Base-by-base conservation (phyloP, 2,329 filamentous ascomycete genomes). In the Aspergillus unguis region DNA sequence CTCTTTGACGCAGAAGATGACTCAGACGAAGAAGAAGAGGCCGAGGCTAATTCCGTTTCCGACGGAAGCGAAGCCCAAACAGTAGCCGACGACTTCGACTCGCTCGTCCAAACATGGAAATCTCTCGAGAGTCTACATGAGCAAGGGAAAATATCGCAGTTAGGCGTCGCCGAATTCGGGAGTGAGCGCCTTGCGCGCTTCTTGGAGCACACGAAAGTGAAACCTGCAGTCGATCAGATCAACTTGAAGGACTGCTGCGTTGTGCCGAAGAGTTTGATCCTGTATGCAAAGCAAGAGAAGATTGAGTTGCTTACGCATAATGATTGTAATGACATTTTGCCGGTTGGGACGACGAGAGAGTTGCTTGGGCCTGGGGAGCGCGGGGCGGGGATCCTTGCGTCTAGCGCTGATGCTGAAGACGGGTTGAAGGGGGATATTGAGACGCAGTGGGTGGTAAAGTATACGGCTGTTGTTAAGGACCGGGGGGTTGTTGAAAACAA, bases 401-500 rank as follows among this genome's bases (percentile, higher is more conserved):
- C 83, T 83, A 33, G 66, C 73, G n/a, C 76, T 79, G 6, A 72
- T 77, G 25, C 68, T 68, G 10, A 72, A 75, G 4, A 76, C 77
- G 58, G 71, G 88, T 0, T 95, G 52, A 79, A 81, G 60, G 92
- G 90, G 4, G 85, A 96, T 59, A 80, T 97, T 44, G 82, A 84
- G 53, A 92, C 94, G 28, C 85, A 92, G 68, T 99, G 94, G 92
- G 94, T 97, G 28, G 87, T 92, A 61, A 95, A 97, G 70, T 99
- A 99, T 70, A 96, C 92, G 35, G 94, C 94, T 1, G 92, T 97
- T 53, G 90, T 97, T 37, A 88, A 88, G 70, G 88, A 97, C 69
- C 81, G 94, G 49, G 94, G 94, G 10, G 94, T 99, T 6, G 92
- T 99, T 59, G 94, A 99, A 78, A 96, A 94, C 69, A 99, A 97